Evolutionary conservation across 495 filamentous ascomycete genomes (phyloP).

Genomic region (Tetracladium marchalianum): DNA sequence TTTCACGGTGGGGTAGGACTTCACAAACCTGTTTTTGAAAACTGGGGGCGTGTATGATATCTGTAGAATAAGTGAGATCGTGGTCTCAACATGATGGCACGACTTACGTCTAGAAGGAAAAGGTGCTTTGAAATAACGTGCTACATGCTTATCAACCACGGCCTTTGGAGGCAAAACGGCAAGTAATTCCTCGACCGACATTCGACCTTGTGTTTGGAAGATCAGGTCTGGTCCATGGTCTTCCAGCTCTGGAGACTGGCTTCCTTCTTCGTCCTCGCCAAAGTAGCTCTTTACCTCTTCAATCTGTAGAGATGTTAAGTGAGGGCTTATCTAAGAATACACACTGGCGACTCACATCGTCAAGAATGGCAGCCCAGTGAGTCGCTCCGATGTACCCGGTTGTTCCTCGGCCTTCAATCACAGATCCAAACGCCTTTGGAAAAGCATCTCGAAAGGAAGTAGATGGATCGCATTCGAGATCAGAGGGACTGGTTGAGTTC

Average conservation of each 20-base stretch:
- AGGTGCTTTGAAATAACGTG: slow-evolving; percentile 38
- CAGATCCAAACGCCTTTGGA: slow-evolving; percentile 13
- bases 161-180: slow-evolving; percentile 27
- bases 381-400: slow-evolving; percentile 40
- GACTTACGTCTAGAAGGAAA: slow-evolving; percentile 28
- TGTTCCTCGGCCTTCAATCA: slow-evolving; percentile 24
- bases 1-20: no score
- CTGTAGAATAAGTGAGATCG: not conserved
- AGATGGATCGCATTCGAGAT: slow-evolving; percentile 1
- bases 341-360: slow-evolving; percentile 26
- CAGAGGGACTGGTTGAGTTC: slow-evolving; percentile 15
- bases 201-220: slow-evolving; percentile 9
- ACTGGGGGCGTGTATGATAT: slow-evolving; percentile 32
- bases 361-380: slow-evolving; percentile 47
- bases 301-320: slow-evolving; percentile 20
- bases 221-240: slow-evolving; percentile 15
- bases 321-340: slow-evolving; percentile 25
- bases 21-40: slow-evolving; percentile 24
- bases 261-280: slow-evolving; percentile 20
- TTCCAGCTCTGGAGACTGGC: slow-evolving; percentile 1
- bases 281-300: slow-evolving; percentile 21
- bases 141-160: slow-evolving; percentile 32
- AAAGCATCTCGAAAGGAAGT: not conserved
- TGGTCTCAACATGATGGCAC: not conserved
- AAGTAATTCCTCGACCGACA: slow-evolving; percentile 28